phyloP scores from a whole-genome alignment of 2,329 filamentous ascomycete species.

The Ophiostoma triangulosporum region DNA sequence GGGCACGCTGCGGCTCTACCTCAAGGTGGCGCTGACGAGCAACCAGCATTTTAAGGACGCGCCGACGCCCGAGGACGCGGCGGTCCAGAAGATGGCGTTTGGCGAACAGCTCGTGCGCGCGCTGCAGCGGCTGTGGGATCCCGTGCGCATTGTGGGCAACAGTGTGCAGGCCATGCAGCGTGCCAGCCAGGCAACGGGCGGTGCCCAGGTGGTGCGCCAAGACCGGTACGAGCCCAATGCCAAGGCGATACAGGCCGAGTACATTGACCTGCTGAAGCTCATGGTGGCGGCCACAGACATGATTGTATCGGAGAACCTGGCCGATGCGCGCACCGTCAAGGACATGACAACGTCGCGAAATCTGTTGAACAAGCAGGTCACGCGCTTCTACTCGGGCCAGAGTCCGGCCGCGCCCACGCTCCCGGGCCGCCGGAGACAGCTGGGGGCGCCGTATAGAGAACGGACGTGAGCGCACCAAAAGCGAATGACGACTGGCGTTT shows the following conservation, averaged over 20 bases:
- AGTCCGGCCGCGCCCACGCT: constrained; percentile 10
- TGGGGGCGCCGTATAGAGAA: neutral
- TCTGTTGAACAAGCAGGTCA: constrained; percentile 20
- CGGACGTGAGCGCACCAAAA: neutral
- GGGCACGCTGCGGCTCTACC: constrained; percentile 37
- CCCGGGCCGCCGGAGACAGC: constrained; percentile 2
- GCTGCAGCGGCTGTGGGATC: constrained; percentile 36
- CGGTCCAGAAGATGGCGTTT: constrained; percentile 25
- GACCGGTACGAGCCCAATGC: constrained; percentile 19
- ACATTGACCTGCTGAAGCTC: constrained; percentile 30
- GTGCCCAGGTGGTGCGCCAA: constrained; percentile 6
- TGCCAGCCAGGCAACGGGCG: constrained; percentile 6
- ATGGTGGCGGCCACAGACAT: constrained; percentile 34
- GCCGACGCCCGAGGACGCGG: neutral
- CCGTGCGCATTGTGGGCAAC: constrained; percentile 25
- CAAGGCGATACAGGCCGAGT: constrained; percentile 22
- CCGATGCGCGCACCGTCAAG: constrained; percentile 20
- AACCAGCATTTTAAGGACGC: constrained; percentile 25
- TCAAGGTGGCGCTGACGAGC: constrained; percentile 39
- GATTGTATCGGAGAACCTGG: constrained; percentile 27
- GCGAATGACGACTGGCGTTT: neutral
- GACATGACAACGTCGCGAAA: constrained; percentile 21
- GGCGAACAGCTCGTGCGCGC: constrained; percentile 37
- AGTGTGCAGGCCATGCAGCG: constrained; percentile 18
- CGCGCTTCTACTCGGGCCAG: constrained; percentile 15